Conservation (phyloP, 2,329 filamentous ascomycete species). For the Cladophialophora chaetospira region DNA sequence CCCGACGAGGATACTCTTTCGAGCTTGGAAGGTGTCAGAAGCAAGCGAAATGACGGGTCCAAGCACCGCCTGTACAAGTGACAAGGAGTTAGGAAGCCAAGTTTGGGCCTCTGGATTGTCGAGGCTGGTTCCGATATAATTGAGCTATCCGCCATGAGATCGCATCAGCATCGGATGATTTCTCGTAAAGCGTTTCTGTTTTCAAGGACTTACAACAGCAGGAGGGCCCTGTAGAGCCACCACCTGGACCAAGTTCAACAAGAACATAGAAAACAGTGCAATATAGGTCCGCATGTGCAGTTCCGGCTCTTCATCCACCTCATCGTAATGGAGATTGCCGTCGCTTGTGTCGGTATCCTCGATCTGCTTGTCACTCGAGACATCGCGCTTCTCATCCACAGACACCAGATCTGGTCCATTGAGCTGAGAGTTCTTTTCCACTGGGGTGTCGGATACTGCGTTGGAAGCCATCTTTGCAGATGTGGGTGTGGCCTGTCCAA, state of each 20-base stretch:
- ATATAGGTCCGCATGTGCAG: conserved; percentile 28
- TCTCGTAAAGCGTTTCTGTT: background rate
- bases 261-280: conserved; percentile 28
- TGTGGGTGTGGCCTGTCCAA: background rate
- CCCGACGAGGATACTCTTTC: conserved; percentile 28
- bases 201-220: conserved; percentile 25
- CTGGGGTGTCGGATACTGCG: background rate
- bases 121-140: conserved; percentile 24
- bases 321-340: conserved; percentile 23
- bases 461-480: conserved; percentile 5
- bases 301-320: conserved; percentile 28
- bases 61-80: conserved; percentile 30
- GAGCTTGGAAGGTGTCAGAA: conserved; percentile 31
- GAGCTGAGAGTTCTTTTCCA: conserved; percentile 3
- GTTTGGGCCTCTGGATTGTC: conserved; percentile 22
- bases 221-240: conserved; percentile 28
- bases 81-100: conserved; percentile 29
- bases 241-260: conserved; percentile 27
- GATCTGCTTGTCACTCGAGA: conserved; percentile 20
- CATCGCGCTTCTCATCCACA: conserved; percentile 8
- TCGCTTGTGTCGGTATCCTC: conserved; percentile 15
- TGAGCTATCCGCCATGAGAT: conserved; percentile 10
- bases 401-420: conserved; percentile 2
- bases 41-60: conserved; percentile 26
- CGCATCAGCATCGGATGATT: background rate